Percentiles rank a stretch among this genome's conserved stretches.
These are phyloP conservation scores for Coprinopsis cinerea DNA, from an alignment of 768 basidiomycete genomes.

Conservation along the genomic window DNA sequence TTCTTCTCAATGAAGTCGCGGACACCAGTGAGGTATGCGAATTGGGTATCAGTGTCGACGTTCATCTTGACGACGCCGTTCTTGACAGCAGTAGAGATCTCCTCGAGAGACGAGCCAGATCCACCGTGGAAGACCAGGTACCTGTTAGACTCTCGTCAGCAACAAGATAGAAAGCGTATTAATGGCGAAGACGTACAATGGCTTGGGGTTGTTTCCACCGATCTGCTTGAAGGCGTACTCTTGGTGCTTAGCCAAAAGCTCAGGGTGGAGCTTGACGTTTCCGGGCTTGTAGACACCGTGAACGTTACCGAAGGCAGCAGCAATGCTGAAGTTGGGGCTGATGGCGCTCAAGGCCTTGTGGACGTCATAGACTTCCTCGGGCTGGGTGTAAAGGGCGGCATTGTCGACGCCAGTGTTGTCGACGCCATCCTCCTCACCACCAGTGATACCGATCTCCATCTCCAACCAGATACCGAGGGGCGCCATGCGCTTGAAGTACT, in stretches of 20 bases:
- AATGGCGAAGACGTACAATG: slow-evolving; percentile 76
- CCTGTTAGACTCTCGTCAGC: slow-evolving; percentile 29
- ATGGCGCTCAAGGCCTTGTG: slow-evolving; percentile 78
- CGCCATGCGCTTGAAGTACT: slow-evolving; percentile 96
- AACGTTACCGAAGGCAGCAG: slow-evolving; percentile 97
- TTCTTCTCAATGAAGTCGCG: slow-evolving; percentile 83
- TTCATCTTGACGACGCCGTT: slow-evolving; percentile 99
- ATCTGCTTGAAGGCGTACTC: slow-evolving; percentile 62
- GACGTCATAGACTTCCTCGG: slow-evolving; percentile 92
- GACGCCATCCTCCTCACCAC: slow-evolving; percentile 99
- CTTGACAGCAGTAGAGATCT: slow-evolving; percentile 86
- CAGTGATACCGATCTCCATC: slow-evolving; percentile 99
- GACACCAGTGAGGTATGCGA: slow-evolving; percentile 85
- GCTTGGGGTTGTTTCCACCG: slow-evolving; percentile 58
- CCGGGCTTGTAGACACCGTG: slow-evolving; percentile 99
- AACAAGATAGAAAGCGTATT: background rate
- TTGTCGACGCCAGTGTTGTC: slow-evolving; percentile 98
- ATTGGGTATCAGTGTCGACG: slow-evolving; percentile 93
- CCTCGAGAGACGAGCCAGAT: slow-evolving; percentile 93
- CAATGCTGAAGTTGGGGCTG: slow-evolving; percentile 93
- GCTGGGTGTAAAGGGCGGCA: slow-evolving; percentile 91
- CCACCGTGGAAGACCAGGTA: slow-evolving; percentile 99
- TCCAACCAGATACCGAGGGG: slow-evolving; percentile 93
- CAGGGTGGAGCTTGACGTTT: slow-evolving; percentile 91
- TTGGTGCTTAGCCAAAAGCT: slow-evolving; percentile 91